Percentiles rank a stretch among this genome's conserved stretches.
Evolutionary conservation across 805 yeast species (phyloP).

Genomic region (Wickerhamiella cacticola): DNA sequence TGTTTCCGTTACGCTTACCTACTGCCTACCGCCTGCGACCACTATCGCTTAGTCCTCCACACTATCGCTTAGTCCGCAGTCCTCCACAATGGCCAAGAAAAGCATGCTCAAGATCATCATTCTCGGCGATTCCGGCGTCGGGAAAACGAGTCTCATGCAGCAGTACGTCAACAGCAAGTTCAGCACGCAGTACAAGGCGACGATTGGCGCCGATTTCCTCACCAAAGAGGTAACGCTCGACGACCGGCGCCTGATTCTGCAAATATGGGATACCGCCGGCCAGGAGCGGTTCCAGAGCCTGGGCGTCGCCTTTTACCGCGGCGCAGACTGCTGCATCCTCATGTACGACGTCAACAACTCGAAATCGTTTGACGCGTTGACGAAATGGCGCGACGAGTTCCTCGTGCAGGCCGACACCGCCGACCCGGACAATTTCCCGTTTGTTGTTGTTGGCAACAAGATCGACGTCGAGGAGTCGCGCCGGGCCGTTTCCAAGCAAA

Average conservation of each 20-base stretch:
- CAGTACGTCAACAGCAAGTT: conserved; percentile 92
- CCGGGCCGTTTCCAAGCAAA: conserved; percentile 52
- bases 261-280: conserved; percentile 97
- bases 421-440: conserved; percentile 92
- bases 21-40: no score
- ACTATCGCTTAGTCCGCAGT: conserved; percentile 5
- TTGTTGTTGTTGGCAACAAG: conserved; percentile 88
- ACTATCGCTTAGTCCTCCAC: neutral
- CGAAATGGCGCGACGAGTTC: conserved; percentile 92
- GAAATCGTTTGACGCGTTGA: conserved; percentile 79
- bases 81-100: conserved; percentile 27
- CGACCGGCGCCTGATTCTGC: conserved; percentile 63
- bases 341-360: conserved; percentile 94
- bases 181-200: conserved; percentile 91
- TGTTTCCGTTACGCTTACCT: neutral
- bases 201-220: conserved; percentile 93
- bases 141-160: conserved; percentile 94
- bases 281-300: conserved; percentile 94
- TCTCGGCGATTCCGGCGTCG: conserved; percentile 94
- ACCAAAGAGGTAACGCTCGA: conserved; percentile 84
- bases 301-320: conserved; percentile 95
- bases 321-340: conserved; percentile 95
- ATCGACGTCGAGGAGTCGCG: conserved; percentile 88
- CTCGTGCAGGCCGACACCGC: conserved; percentile 83
- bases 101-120: conserved; percentile 62